Percentiles rank a stretch among this genome's conserved stretches.
phyloP scores from a whole-genome alignment of 495 filamentous ascomycete species.

The Clohesyomyces aquaticus region DNA sequence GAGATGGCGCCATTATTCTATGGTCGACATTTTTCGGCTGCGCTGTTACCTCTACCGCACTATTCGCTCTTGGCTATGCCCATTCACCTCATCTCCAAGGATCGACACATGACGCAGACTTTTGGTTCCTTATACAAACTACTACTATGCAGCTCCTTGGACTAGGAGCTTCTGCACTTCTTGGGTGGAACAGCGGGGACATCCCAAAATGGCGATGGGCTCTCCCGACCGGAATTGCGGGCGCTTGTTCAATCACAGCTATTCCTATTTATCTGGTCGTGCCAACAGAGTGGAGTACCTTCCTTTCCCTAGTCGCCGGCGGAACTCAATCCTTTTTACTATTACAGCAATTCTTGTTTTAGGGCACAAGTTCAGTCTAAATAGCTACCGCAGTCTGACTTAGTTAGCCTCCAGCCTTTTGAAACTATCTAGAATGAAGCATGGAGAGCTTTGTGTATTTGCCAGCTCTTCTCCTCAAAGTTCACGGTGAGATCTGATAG shows the following conservation, averaged over 20 bases:
- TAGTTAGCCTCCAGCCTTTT: no score
- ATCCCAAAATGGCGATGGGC: background rate
- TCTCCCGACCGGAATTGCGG: background rate
- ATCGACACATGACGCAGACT: constrained; percentile 8
- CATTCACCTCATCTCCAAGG: constrained; percentile 14
- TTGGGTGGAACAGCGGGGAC: background rate
- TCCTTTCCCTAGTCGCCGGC: background rate
- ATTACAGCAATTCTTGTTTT: background rate
- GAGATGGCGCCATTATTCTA: constrained; percentile 4
- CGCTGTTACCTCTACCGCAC: constrained; percentile 6
- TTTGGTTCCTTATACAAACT: constrained; percentile 9
- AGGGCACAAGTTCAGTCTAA: no score
- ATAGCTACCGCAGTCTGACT: no score
- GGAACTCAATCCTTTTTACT: background rate
- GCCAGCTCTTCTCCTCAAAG: no score
- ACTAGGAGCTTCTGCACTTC: background rate
- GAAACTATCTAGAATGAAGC: no score
- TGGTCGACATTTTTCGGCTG: constrained; percentile 8
- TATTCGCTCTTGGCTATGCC: constrained; percentile 10
- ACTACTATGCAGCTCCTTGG: background rate
- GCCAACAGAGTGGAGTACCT: background rate
- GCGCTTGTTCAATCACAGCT: background rate
- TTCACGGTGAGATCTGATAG: no score
- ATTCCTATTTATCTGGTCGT: constrained; percentile 1
- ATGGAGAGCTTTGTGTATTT: no score